These are phyloP conservation scores for Rhytidiadelphus loreus DNA, from an alignment of 225 moss, liverwort and hornwort species.

Conservation along the genomic window DNA sequence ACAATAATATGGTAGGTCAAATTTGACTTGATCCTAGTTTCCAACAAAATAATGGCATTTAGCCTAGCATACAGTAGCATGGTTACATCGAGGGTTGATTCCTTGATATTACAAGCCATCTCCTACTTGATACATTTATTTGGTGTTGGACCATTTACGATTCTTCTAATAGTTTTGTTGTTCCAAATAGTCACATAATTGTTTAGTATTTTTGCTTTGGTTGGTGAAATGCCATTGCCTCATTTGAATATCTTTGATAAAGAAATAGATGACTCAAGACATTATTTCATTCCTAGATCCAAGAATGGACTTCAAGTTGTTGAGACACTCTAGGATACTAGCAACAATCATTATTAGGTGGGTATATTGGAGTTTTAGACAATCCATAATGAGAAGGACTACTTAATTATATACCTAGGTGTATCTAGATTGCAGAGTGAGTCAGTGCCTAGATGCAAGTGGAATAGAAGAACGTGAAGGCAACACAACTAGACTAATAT, in stretches of 20 bases:
- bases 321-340: neutral
- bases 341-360: neutral
- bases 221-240: neutral
- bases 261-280: neutral
- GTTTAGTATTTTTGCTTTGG: neutral
- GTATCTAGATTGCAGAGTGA: neutral
- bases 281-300: neutral
- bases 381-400: neutral
- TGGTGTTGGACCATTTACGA: neutral
- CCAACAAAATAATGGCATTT: neutral
- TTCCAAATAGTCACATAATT: neutral
- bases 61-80: neutral
- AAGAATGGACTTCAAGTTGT: neutral
- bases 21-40: neutral
- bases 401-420: too few relatives aligned
- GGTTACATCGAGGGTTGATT: accelerated
- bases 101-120: neutral
- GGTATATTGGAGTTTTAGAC: neutral
- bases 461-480: too few relatives aligned
- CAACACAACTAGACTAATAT: neutral
- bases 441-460: neutral
- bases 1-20: accelerated
- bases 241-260: neutral
- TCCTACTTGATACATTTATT: neutral
- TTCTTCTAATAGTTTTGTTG: neutral